These are phyloP conservation scores for Leishmania lainsoni DNA, from an alignment of 208 protist species.

Conservation along the genomic window DNA sequence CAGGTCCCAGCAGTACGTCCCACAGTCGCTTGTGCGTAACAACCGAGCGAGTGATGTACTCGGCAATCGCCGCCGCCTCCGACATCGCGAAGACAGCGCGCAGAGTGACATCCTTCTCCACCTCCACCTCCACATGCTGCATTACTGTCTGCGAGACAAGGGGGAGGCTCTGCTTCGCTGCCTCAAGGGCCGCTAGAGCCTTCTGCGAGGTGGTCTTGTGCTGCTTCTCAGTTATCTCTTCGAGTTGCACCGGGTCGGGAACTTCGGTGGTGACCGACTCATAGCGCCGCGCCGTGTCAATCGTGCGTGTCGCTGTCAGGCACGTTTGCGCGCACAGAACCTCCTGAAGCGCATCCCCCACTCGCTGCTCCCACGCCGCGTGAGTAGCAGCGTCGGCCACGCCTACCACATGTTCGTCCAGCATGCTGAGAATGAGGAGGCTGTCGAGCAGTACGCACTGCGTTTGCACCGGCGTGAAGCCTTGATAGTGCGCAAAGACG, in stretches of 20 bases:
- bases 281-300: constrained; percentile 32
- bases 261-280: constrained; percentile 39
- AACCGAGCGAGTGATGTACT: constrained; percentile 59
- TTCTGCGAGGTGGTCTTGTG: constrained; percentile 57
- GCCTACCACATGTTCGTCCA: constrained; percentile 26
- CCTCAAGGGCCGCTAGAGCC: constrained; percentile 42
- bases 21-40: constrained; percentile 74
- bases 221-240: constrained; percentile 46
- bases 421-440: constrained; percentile 46
- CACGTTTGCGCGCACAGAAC: constrained; percentile 58
- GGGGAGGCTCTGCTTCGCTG: constrained; percentile 42
- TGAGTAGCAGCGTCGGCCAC: constrained; percentile 16
- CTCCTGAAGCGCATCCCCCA: constrained; percentile 36
- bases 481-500: constrained; percentile 39
- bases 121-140: constrained; percentile 36
- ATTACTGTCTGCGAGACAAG: constrained; percentile 36
- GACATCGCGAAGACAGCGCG: constrained; percentile 61
- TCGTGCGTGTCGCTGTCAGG: constrained; percentile 33
- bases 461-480: constrained; percentile 59
- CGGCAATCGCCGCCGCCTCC: constrained; percentile 56
- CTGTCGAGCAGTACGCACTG: constrained; percentile 69
- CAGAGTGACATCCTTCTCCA: constrained; percentile 48
- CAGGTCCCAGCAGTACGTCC: constrained; percentile 30
- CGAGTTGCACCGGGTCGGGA: constrained; percentile 52
- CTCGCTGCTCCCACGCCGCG: constrained; percentile 28